phyloP scores from a whole-genome alignment of 2,329 filamentous ascomycete genomes.

The Coniosporium tulheliwenetii region DNA sequence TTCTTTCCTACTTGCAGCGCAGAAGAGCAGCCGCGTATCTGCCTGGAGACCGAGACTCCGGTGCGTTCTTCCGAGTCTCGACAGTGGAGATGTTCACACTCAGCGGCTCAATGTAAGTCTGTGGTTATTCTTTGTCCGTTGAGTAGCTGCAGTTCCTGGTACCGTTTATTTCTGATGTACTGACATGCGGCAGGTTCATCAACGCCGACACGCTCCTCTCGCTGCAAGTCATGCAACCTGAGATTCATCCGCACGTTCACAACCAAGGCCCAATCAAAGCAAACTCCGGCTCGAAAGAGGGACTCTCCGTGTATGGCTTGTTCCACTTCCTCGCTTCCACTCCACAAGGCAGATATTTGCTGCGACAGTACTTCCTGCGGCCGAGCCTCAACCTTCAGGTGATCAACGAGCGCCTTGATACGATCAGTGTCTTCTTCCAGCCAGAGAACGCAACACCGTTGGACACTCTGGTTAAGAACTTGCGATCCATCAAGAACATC shows the following conservation, averaged over 20 bases:
- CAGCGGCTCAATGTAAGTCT: conserved; percentile 38
- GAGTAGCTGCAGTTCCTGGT: neutral
- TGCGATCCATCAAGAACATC: conserved; percentile 66
- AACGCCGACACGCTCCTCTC: conserved; percentile 67
- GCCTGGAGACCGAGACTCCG: conserved; percentile 39
- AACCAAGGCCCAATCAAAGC: conserved; percentile 52
- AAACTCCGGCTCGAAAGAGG: conserved; percentile 57
- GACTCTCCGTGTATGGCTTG: conserved; percentile 67
- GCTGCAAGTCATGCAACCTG: conserved; percentile 71
- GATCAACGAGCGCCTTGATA: conserved; percentile 57
- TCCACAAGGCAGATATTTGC: conserved; percentile 55
- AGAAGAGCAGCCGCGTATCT: conserved; percentile 47
- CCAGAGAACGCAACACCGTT: conserved; percentile 49
- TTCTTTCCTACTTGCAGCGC: conserved; percentile 65
- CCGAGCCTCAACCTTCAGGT: conserved; percentile 53
- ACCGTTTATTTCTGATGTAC: neutral
- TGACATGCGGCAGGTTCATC: conserved; percentile 48
- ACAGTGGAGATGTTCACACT: conserved; percentile 64
- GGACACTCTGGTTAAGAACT: conserved; percentile 38
- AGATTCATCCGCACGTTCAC: conserved; percentile 69
- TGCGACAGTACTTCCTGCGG: conserved; percentile 70
- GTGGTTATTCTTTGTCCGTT: neutral
- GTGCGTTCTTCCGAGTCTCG: conserved; percentile 42
- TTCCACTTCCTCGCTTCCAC: conserved; percentile 64
- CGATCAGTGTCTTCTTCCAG: conserved; percentile 50